phyloP scores from a whole-genome alignment of 208 protist genomes.

The Naegleria gruberi region DNA sequence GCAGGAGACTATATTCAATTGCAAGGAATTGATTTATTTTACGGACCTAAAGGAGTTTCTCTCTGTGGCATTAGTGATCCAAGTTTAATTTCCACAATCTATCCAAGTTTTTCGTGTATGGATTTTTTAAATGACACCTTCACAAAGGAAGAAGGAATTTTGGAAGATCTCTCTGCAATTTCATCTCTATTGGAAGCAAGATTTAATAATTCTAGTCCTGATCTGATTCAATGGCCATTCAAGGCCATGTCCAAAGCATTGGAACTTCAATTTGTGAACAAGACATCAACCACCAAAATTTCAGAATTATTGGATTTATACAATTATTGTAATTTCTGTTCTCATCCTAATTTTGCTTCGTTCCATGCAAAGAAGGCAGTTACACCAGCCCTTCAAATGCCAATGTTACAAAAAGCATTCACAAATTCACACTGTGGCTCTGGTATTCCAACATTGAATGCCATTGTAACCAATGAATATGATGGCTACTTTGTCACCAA shows the following conservation, averaged over 20 bases:
- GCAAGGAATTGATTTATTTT: not conserved
- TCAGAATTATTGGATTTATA: not conserved
- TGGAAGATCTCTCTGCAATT: too few species aligned
- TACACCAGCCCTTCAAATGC: not conserved
- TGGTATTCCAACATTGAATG: not conserved
- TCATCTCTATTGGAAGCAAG: not conserved
- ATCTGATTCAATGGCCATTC: not conserved
- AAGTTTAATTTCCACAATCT: not conserved
- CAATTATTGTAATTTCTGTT: not conserved
- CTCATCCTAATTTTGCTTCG: not conserved
- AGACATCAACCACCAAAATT: not conserved
- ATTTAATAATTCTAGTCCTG: not conserved
- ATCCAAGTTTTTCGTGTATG: not conserved
- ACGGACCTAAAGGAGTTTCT: not conserved
- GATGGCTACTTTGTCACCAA: not conserved
- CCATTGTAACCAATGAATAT: not conserved
- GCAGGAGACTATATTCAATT: not conserved
- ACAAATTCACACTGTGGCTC: not conserved
- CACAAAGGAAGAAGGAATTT: too few species aligned
- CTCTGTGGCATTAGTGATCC: not conserved
- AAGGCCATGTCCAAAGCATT: not conserved
- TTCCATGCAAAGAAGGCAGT: not conserved
- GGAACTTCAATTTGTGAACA: not conserved
- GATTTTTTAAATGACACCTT: too few species aligned
- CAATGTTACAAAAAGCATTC: not conserved